Conservation (phyloP, 2,329 filamentous ascomycete species). For the Aspergillus unguis region DNA sequence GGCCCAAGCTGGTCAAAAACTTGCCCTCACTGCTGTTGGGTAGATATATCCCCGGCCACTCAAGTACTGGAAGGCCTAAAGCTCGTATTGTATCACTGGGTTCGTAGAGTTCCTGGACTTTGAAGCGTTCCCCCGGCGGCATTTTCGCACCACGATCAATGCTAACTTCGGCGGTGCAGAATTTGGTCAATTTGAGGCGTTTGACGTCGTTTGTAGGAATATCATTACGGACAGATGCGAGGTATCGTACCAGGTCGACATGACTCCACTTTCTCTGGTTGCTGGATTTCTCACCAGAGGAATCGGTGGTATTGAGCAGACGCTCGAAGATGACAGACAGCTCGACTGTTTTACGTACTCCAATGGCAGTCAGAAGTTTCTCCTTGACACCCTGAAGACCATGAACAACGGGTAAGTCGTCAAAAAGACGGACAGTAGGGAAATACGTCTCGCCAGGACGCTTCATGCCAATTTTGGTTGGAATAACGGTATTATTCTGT, state of each 20-base stretch:
- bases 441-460: conserved; percentile 87
- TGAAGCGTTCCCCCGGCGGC: conserved; percentile 58
- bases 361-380: conserved; percentile 77
- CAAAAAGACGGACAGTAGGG: conserved; percentile 87
- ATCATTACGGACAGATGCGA: conserved; percentile 83
- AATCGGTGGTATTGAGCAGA: conserved; percentile 61
- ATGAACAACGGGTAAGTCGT: conserved; percentile 81
- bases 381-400: conserved; percentile 80
- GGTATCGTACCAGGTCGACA: conserved; percentile 89
- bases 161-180: conserved; percentile 69
- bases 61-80: conserved; percentile 70
- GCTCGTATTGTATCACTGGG: conserved; percentile 68
- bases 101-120: conserved; percentile 75
- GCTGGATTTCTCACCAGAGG: conserved; percentile 46
- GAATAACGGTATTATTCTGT: conserved; percentile 69
- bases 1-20: conserved; percentile 70
- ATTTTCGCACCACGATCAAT: conserved; percentile 52
- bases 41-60: conserved; percentile 74
- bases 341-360: conserved; percentile 93
- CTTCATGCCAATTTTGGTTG: conserved; percentile 86
- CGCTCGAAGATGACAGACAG: conserved; percentile 89
- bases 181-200: conserved; percentile 70
- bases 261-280: conserved; percentile 72
- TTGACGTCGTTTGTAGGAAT: conserved; percentile 80
- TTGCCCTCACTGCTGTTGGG: conserved; percentile 66